A percentile compares a stretch with the other conserved stretches of the same genome.
Conservation (phyloP, 495 filamentous ascomycete species). For the Penicillium daleae region DNA sequence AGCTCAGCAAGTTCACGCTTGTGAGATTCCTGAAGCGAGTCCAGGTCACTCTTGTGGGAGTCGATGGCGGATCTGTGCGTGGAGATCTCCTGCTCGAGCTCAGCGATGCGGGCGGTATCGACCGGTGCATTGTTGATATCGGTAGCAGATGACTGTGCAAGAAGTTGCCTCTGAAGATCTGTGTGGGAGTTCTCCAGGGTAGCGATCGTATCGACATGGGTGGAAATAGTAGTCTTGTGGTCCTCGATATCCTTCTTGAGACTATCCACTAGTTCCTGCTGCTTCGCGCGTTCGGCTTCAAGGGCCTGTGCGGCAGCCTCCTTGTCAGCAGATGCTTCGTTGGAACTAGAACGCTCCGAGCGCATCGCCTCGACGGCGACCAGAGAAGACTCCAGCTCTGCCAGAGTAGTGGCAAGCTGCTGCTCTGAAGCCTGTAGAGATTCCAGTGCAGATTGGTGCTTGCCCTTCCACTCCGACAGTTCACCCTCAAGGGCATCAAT, state of each 20-base stretch:
- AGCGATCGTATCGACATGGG: slow-evolving; percentile 63
- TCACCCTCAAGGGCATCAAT: slow-evolving; percentile 76
- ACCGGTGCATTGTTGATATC: slow-evolving; percentile 41
- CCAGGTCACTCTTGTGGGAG: slow-evolving; percentile 56
- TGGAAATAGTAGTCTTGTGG: slow-evolving; percentile 71
- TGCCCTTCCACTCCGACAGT: slow-evolving; percentile 71
- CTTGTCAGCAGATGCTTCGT: slow-evolving; percentile 45
- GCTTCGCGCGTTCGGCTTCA: slow-evolving; percentile 57
- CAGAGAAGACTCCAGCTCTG: slow-evolving; percentile 65
- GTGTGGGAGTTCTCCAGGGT: slow-evolving; percentile 68
- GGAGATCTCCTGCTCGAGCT: slow-evolving; percentile 61
- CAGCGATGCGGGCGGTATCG: slow-evolving; percentile 55
- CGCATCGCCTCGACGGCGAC: slow-evolving; percentile 53
- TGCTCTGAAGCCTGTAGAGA: slow-evolving; percentile 75
- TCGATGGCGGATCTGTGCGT: slow-evolving; percentile 56
- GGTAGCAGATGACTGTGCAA: slow-evolving; percentile 40
- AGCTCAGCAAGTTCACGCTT: slow-evolving; percentile 54
- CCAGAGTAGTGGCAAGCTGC: slow-evolving; percentile 70
- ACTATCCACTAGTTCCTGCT: slow-evolving; percentile 65
- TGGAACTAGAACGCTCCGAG: slow-evolving; percentile 38
- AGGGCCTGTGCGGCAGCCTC: slow-evolving; percentile 51
- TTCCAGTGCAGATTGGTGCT: slow-evolving; percentile 71
- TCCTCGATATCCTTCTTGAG: slow-evolving; percentile 78
- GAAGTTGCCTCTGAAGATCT: slow-evolving; percentile 60
- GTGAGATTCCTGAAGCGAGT: slow-evolving; percentile 58